A percentile compares a stretch with the other conserved stretches of the same genome.
These are phyloP conservation scores for Globisporangium iwayamae DNA, from an alignment of 352 stramenopile species.

Conservation along the genomic window DNA sequence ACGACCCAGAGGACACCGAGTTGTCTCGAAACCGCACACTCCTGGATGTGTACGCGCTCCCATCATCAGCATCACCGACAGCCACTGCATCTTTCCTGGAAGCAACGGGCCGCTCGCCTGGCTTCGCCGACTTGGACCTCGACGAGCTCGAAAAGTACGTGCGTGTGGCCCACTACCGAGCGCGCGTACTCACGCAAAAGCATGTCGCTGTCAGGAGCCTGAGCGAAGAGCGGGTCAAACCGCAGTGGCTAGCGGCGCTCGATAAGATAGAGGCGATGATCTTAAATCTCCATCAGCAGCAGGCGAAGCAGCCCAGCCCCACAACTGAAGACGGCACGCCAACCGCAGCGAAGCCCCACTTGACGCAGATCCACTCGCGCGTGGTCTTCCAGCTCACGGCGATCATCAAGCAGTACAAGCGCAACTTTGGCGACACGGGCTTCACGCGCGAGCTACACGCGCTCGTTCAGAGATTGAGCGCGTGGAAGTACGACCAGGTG, in stretches of 20 bases:
- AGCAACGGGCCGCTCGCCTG: constrained; percentile 21
- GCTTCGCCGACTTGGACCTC: constrained; percentile 45
- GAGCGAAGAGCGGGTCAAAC: constrained; percentile 25
- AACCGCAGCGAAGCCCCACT: constrained; percentile 22
- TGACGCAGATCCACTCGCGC: constrained; percentile 54
- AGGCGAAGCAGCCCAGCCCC: constrained; percentile 11
- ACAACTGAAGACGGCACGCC: neutral
- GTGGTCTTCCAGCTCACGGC: constrained; percentile 39
- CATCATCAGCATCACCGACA: constrained; percentile 14
- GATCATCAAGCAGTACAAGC: constrained; percentile 33
- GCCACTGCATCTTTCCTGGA: constrained; percentile 21
- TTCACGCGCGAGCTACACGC: constrained; percentile 36
- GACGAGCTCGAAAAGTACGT: constrained; percentile 45
- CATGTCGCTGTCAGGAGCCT: constrained; percentile 25
- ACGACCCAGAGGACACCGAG: neutral
- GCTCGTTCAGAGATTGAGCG: constrained; percentile 23
- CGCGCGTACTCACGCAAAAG: constrained; percentile 36
- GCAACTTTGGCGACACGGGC: constrained; percentile 31
- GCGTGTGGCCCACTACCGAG: constrained; percentile 57
- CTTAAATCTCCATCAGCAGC: constrained; percentile 20
- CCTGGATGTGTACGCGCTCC: constrained; percentile 45
- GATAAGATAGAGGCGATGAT: constrained; percentile 26
- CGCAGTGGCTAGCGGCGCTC: constrained; percentile 40
- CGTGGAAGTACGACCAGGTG: constrained; percentile 39
- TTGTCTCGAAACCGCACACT: constrained; percentile 15